Conservation (phyloP, 805 yeast species). For the Wickerhamomyces kurtzmanii region DNA sequence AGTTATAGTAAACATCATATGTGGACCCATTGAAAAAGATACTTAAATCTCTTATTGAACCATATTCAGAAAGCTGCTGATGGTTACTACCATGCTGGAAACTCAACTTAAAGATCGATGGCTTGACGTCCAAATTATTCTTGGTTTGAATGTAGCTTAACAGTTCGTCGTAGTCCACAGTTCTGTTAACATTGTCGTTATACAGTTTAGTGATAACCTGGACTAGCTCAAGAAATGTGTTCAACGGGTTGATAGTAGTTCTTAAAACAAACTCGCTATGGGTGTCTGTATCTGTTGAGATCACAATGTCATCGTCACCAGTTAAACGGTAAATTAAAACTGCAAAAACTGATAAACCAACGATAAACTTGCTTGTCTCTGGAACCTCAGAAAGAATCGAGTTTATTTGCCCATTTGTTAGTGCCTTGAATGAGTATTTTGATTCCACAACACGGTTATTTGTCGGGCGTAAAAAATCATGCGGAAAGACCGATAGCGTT, state of each 20-base stretch:
- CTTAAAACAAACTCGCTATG: conserved; percentile 51
- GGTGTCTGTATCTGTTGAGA: conserved; percentile 53
- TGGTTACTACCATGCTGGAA: conserved; percentile 34
- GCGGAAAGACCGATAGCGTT: conserved; percentile 80
- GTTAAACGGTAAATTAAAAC: conserved; percentile 70
- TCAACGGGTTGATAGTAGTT: conserved; percentile 43
- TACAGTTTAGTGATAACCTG: conserved; percentile 33
- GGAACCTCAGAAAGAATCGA: conserved; percentile 11
- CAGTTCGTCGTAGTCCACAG: conserved; percentile 46
- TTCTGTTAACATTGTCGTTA: conserved; percentile 14
- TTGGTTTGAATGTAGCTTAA: conserved; percentile 37
- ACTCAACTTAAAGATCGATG: conserved; percentile 49
- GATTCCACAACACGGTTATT: conserved; percentile 62
- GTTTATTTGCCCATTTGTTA: conserved; percentile 16
- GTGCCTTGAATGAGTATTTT: conserved; percentile 26
- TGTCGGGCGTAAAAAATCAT: conserved; percentile 74
- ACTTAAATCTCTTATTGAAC: conserved; percentile 58
- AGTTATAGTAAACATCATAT: conserved; percentile 55
- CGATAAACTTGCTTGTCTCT: conserved; percentile 28
- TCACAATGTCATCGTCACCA: conserved; percentile 90
- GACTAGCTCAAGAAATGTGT: conserved; percentile 45
- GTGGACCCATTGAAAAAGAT: conserved; percentile 30
- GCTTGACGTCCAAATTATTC: conserved; percentile 45
- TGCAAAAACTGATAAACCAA: conserved; percentile 57
- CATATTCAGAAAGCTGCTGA: conserved; percentile 22